Evolutionary conservation across 2,329 filamentous ascomycete species (phyloP), one percentile per base, ranked within the genome.

Genomic region (Polychaeton citri): DNA sequence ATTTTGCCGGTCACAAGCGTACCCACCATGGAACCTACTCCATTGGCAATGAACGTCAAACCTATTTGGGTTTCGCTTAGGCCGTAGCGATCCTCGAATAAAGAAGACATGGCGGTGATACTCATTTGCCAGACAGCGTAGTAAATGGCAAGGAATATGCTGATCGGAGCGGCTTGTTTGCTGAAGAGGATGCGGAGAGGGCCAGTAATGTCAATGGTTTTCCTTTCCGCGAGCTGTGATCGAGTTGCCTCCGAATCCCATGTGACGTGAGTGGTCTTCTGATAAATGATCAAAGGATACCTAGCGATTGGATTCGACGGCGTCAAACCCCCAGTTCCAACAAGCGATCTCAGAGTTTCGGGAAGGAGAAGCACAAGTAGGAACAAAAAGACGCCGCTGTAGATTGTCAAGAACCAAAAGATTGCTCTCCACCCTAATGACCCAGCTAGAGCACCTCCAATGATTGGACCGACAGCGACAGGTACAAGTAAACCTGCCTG

Each of bases 81-180:
- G 6, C 54, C 53, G 38, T 72, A 72, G 3, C 43, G 46, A 1
- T 46, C 40, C 21, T 64, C 45, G 43, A 72, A 69, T 0, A 72
- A 55, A 0, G 60, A 60, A 0, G 70, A 68, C 59, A 70, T 66
- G 21, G 63, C 64, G 0, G 69, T 69, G 38, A 71, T 69, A 43
- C 61, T 65, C 65, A 72, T 71, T 38, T 71, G 67, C 65, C 67
- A 73, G 6, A 69, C 63, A 1, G 66, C 59, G 38, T 72, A 73
- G 49, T 69, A 65, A 2, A 71, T 46, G 0, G 63, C 64, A 3
- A 70, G 56, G 35, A 67, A 72, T 12, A 64, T 3, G 19, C 71
- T 62, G 5, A 68, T 60, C 0, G 61, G 59, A 0, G 60, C 53
- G 0, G 65, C 61, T 1, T 62, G 53, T 26, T 61, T 65, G 47